Percentiles rank a stretch among this genome's conserved stretches.
Conservation (phyloP, 257 asterid species). For the Solanum habrochaites region DNA sequence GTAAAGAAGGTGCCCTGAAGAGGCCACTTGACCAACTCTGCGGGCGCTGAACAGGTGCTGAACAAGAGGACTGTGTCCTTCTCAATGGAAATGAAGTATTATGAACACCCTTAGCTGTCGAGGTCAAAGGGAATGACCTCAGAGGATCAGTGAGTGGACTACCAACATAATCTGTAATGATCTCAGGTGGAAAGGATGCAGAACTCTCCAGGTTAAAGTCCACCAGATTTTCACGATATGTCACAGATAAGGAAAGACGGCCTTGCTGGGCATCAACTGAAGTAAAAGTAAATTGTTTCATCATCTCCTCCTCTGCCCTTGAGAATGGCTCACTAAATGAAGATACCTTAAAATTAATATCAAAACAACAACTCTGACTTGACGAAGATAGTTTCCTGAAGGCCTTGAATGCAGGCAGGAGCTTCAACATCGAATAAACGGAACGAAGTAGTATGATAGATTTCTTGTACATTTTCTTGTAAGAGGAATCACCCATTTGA, state of each 20-base stretch:
- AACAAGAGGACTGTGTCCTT: constrained; percentile 34
- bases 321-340: constrained; percentile 67
- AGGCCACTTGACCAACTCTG: constrained; percentile 92
- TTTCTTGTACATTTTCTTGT: constrained; percentile 76
- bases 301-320: constrained; percentile 51
- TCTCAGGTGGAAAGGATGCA: constrained; percentile 71
- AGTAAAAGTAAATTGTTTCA: constrained; percentile 61
- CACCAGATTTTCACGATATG: constrained; percentile 64
- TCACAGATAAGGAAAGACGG: constrained; percentile 62
- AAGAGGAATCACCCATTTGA: constrained; percentile 48
- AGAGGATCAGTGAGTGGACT: constrained; percentile 82
- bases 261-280: constrained; percentile 87
- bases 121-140: constrained; percentile 49
- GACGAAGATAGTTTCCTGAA: constrained; percentile 50
- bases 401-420: constrained; percentile 90
- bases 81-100: constrained; percentile 39
- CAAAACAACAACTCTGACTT: constrained; percentile 58
- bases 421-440: constrained; percentile 71
- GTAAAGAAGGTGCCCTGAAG: constrained; percentile 47
- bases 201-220: constrained; percentile 57
- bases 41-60: constrained; percentile 60
- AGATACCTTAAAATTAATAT: constrained; percentile 68
- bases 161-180: constrained; percentile 88
- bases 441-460: constrained; percentile 66
- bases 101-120: constrained; percentile 29